phyloP scores from a whole-genome alignment of 2,329 filamentous ascomycete species.

The Macrophomina phaseolina region DNA sequence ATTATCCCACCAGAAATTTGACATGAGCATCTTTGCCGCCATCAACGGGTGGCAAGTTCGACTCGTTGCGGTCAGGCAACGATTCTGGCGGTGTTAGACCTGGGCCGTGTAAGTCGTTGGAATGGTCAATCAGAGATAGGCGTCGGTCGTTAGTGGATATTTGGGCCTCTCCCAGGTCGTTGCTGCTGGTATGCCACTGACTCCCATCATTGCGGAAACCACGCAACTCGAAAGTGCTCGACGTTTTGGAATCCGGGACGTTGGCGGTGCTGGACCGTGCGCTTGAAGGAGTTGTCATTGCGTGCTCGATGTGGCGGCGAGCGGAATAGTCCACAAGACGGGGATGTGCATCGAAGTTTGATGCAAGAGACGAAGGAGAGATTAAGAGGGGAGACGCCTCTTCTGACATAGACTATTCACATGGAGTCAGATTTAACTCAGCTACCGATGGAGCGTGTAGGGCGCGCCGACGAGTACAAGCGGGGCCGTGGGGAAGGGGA shows the following conservation, averaged over 20 bases:
- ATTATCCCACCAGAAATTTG: too few species aligned
- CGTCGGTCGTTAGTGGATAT: background rate
- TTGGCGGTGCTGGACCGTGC: constrained; percentile 7
- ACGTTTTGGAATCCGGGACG: background rate
- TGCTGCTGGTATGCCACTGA: background rate
- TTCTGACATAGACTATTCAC: background rate
- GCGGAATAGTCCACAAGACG: background rate
- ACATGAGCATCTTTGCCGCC: constrained; percentile 50
- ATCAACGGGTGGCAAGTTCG: constrained; percentile 53
- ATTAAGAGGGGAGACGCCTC: too few species aligned
- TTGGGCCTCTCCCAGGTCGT: background rate
- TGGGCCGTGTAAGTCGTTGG: background rate
- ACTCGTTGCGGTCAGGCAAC: background rate
- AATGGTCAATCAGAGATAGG: background rate
- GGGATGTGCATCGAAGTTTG: background rate
- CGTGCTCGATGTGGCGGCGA: background rate
- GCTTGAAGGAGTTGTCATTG: background rate
- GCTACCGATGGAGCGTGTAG: background rate
- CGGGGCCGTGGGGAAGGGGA: background rate
- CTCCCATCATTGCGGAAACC: background rate
- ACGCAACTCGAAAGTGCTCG: background rate
- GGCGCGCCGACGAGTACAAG: background rate
- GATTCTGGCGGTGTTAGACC: constrained; percentile 3
- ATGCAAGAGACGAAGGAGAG: too few species aligned
- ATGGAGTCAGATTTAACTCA: background rate